Evolutionary conservation across 1,139 yeast species (phyloP).

Genomic region (Pneumocystis canis): DNA sequence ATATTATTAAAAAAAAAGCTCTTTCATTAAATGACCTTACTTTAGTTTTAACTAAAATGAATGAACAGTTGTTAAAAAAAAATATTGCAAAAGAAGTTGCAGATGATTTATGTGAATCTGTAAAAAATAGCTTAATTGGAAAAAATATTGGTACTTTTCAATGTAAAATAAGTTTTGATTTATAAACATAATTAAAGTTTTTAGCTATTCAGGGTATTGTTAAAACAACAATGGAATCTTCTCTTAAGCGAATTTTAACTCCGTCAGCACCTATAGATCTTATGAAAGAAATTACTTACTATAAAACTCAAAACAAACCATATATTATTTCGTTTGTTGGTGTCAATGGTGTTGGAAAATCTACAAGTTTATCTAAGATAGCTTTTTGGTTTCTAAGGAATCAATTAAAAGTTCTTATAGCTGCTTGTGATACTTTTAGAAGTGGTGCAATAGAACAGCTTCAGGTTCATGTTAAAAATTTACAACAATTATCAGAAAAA

Average conservation of each 20-base stretch:
- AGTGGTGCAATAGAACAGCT: conserved; percentile 97
- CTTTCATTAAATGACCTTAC: conserved; percentile 33
- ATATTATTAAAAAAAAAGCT: conserved; percentile 40
- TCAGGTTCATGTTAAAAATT: conserved; percentile 78
- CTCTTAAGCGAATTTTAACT: conserved; percentile 67
- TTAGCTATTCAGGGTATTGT: conserved; percentile 42
- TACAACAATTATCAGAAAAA: conserved; percentile 46
- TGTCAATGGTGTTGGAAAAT: conserved; percentile 95
- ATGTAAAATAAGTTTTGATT: not conserved
- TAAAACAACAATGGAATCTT: conserved; percentile 53
- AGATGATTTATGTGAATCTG: conserved; percentile 39
- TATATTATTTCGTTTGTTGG: conserved; percentile 94
- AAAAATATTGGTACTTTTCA: conserved; percentile 55
- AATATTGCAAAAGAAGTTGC: conserved; percentile 47
- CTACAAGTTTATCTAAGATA: conserved; percentile 82
- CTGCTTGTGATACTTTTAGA: conserved; percentile 95
- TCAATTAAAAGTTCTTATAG: conserved; percentile 70
- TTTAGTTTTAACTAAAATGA: conserved; percentile 31
- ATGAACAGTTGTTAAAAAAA: conserved; percentile 36
- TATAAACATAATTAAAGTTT: not conserved
- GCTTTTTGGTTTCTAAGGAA: conserved; percentile 94
- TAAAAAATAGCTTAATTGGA: conserved; percentile 47
- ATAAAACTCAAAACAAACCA: conserved; percentile 34
- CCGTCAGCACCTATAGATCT: conserved; percentile 87
- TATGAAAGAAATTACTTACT: conserved; percentile 60